Base-by-base conservation (phyloP, 2,329 filamentous ascomycete genomes). In the Chrysosporium keratinophilum region DNA sequence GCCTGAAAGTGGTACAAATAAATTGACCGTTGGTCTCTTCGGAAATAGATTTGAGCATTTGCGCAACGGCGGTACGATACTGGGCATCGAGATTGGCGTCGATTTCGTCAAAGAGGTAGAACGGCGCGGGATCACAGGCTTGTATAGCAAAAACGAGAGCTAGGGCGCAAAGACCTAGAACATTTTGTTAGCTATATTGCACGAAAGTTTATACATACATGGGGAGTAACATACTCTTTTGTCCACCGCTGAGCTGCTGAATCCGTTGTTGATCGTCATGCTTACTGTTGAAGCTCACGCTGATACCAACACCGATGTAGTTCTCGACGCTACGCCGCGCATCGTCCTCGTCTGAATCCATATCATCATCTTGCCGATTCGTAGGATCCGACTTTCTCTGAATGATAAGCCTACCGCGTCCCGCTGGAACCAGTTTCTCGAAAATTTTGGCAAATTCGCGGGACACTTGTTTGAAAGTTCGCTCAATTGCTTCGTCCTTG, bases 71-170 rank as follows among this genome's bases (percentile, higher is more conserved):
- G 1, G 93, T 96, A 57, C 93, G 86, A 74, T 98, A 98, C 71
- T 98, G 93, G 0, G 93, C 90, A 68, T 98, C 93, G 20, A 98
- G 80, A 67, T 98, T 98, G 69, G 93, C 93, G 66, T 98, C 93
- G 59, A 98, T 95, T 71, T 98, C 93, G 69, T 98, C 93, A 63
- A 98, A 98, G 64, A 98, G 90, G 68, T 98, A 96, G 78, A 98
- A 97, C 1, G 93, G 93, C 43, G 91, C 94, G 9, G 91, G 93
- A 68, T 98, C 93, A 56, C 91, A 95, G 62, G 90, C 88, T 71
- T 98, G 93, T 61, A 98, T 94, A n/a, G 93, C 93, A 67, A 98
- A 98, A 61, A 98, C 94, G 50, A 98, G 81, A 43, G 93, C 94
- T n/a, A 98, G 81, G 9, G 93, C 93, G 70, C 91, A 97, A 58